Percentiles rank a stretch among this genome's conserved stretches.
These are phyloP conservation scores for Prasinococcaceae sp. DNA, from an alignment of 139 green algal species.

Conservation along the genomic window DNA sequence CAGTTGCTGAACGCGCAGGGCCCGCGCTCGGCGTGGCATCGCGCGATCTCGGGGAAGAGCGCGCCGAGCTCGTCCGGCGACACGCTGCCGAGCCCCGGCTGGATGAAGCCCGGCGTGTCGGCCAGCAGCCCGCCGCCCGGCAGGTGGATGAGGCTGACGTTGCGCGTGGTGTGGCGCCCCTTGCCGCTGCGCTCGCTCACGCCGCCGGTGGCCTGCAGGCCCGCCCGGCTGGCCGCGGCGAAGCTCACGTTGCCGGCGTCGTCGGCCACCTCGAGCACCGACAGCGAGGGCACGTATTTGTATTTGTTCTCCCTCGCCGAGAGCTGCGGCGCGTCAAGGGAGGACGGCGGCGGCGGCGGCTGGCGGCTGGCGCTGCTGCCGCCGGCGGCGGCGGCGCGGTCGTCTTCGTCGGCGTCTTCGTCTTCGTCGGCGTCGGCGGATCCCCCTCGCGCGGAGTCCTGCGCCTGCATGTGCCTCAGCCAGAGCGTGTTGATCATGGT, in stretches of 20 bases:
- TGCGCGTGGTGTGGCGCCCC: slow-evolving; percentile 81
- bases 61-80: slow-evolving; percentile 1
- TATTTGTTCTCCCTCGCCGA: too few species aligned
- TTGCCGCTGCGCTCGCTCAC: slow-evolving; percentile 56
- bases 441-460: too few species aligned
- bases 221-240: too few species aligned
- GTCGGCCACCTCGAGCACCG: too few species aligned
- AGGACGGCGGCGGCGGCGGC: too few species aligned
- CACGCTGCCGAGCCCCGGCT: slow-evolving; percentile 37
- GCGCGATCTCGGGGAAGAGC: slow-evolving; percentile 20
- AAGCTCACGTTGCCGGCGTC: too few species aligned
- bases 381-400: neutral
- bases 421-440: too few species aligned
- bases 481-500: slow-evolving; percentile 73
- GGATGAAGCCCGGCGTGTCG: slow-evolving; percentile 84
- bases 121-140: slow-evolving; percentile 60
- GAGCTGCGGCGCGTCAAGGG: too few species aligned
- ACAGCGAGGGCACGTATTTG: too few species aligned
- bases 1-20: slow-evolving; percentile 70
- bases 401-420: neutral
- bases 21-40: neutral
- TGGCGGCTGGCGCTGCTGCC: too few species aligned
- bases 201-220: slow-evolving; percentile 41
- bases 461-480: too few species aligned
- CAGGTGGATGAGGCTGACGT: slow-evolving; percentile 59